Conservation (phyloP, 192 early-diverging fungal species). For the Podila epicladia region DNA sequence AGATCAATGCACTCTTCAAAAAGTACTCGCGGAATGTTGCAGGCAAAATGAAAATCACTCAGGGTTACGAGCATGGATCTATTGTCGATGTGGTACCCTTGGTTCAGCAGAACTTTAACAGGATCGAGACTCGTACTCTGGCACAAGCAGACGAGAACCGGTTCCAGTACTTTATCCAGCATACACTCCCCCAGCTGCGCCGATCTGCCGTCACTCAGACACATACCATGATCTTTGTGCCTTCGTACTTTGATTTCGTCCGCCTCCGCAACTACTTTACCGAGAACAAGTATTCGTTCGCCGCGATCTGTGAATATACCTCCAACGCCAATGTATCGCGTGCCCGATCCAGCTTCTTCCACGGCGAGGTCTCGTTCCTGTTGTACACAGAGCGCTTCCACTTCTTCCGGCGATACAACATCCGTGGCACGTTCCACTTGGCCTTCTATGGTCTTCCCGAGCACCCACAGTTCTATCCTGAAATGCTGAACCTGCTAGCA, state of each 20-base stretch:
- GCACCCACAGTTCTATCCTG: constrained; percentile 86
- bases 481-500: constrained; percentile 84
- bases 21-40: constrained; percentile 69
- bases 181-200: constrained; percentile 69
- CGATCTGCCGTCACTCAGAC: constrained; percentile 65
- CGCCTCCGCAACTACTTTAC: constrained; percentile 89
- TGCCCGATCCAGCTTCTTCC: constrained; percentile 81
- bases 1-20: constrained; percentile 91
- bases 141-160: constrained; percentile 77
- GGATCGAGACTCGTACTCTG: constrained; percentile 70
- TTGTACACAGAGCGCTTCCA: constrained; percentile 97
- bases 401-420: constrained; percentile 88
- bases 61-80: constrained; percentile 66
- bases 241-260: constrained; percentile 98
- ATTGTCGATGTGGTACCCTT: constrained; percentile 83
- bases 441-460: constrained; percentile 94
- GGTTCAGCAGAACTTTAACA: constrained; percentile 85
- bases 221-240: constrained; percentile 83
- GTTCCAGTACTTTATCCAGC: constrained; percentile 81
- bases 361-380: constrained; percentile 79
- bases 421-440: constrained; percentile 85
- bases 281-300: constrained; percentile 79
- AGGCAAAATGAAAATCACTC: constrained; percentile 79
- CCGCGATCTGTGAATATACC: constrained; percentile 92
- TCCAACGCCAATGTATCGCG: constrained; percentile 77